Percentiles rank a stretch among this genome's conserved stretches.
Evolutionary conservation across 768 basidiomycete genomes (phyloP).

Genomic region (Mycena rebaudengoi): DNA sequence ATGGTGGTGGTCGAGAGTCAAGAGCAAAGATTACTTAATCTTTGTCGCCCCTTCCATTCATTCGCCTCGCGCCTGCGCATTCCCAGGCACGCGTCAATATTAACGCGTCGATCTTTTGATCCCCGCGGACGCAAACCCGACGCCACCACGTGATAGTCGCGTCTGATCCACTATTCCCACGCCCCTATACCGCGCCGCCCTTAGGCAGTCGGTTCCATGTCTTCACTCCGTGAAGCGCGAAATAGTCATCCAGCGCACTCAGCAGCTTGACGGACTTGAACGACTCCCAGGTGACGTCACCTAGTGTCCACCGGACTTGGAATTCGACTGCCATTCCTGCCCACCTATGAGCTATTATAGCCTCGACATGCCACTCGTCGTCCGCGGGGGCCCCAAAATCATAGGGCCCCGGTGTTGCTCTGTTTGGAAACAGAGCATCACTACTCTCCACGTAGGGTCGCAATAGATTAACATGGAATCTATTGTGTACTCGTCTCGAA

Average conservation of each 20-base stretch:
- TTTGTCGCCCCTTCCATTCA: too few species aligned
- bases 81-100: too few species aligned
- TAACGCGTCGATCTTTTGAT: too few species aligned
- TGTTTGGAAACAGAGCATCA: conserved; percentile 44
- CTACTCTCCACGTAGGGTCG: conserved; percentile 38
- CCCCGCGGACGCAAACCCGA: too few species aligned
- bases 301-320: conserved; percentile 39
- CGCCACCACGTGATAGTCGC: too few species aligned
- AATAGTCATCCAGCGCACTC: conserved; percentile 38
- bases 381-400: conserved; percentile 44
- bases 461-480: conserved; percentile 46
- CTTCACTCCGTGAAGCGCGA: conserved; percentile 36
- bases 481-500: conserved; percentile 37
- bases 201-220: conserved; percentile 16
- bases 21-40: too few species aligned
- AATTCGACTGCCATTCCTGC: conserved; percentile 27
- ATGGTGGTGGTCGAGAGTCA: too few species aligned
- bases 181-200: too few species aligned
- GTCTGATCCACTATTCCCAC: too few species aligned
- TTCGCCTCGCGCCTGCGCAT: too few species aligned
- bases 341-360: conserved; percentile 38
- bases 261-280: conserved; percentile 31
- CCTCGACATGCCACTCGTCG: conserved; percentile 47
- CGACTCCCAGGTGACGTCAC: conserved; percentile 44
- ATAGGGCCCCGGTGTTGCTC: conserved; percentile 38